phyloP scores from a whole-genome alignment of 768 basidiomycete genomes.

The Tephrocybe sp. region DNA sequence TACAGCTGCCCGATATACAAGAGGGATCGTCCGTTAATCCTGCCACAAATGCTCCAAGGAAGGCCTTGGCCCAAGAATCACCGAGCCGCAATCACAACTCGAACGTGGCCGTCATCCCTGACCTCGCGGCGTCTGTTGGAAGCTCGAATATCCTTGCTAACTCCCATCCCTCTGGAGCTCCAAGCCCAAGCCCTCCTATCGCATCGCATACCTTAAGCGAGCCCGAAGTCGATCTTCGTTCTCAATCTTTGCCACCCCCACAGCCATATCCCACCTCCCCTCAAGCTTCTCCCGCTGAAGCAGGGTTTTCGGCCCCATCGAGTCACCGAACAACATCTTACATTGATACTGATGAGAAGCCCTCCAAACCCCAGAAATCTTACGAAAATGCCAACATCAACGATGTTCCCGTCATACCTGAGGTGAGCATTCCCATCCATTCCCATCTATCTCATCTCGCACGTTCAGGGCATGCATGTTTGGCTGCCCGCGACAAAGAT shows the following conservation, averaged over 20 bases:
- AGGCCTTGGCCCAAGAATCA: not conserved
- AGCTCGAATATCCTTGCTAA: not conserved
- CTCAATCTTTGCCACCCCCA: constrained; percentile 9
- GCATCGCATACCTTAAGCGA: constrained; percentile 5
- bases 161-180: not conserved
- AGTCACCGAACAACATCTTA: constrained; percentile 6
- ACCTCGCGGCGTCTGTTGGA: not conserved
- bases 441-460: too few species aligned
- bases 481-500: constrained; percentile 1
- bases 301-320: constrained; percentile 7
- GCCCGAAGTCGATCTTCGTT: constrained; percentile 3
- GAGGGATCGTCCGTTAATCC: constrained; percentile 4
- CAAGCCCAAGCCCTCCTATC: constrained; percentile 1
- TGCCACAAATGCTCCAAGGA: constrained; percentile 1
- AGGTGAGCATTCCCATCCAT: constrained; percentile 1
- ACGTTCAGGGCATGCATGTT: too few species aligned
- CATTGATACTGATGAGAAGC: constrained; percentile 3
- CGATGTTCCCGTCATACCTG: not conserved
- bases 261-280: constrained; percentile 10
- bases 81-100: not conserved
- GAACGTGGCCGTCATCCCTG: constrained; percentile 4
- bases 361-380: not conserved
- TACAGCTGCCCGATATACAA: constrained; percentile 3
- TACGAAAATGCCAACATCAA: not conserved
- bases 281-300: constrained; percentile 7